Evolutionary conservation across 257 asterid genomes (phyloP), one percentile per base, ranked within the genome.

Genomic region (Solanum sitiens): DNA sequence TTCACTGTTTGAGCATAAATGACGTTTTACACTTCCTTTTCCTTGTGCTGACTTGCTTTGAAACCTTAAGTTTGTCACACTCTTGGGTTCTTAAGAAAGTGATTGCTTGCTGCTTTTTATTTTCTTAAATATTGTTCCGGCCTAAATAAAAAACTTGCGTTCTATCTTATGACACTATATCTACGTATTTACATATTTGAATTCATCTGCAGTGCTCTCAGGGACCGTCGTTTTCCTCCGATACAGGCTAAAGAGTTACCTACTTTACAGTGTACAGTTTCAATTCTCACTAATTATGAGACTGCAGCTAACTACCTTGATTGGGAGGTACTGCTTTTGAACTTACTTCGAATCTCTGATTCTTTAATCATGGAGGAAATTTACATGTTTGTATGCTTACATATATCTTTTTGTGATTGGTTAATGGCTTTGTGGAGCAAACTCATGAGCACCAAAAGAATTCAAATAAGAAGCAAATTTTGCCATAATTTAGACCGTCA

Each of bases 231-330:
- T 30, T 97, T 97, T 42, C 94, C 98, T 84, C 99, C 99, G 11
- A 94, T 97, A 93, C 98, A 96, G 89, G 97, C 99, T 87, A 94
- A 95, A 91, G 99, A 97, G 85, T 89, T 97, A 89, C 96, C 99
- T 72, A 67, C 65, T 87, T 91, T 97, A 95, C 98, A 96, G 90
- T 97, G 99, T 90, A 97, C 99, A 72, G 98, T 97, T 91, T 96
- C 99, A 83, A 88, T 96, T 87, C 93, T 97, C 87, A 92, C 95
- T 86, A 93, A 97, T 90, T 97, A 96, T 87, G 99, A 97, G 93
- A 90, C 87, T 89, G 99, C 90, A 83, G 92, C 83, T 73, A 93
- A 94, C 90, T 94, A 95, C 92, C 98, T 96, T 88, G 99, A 97
- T 88, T 97, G 99, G 99, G 99, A 95, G 99, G 99, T 96, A 88